A percentile compares a stretch with the other conserved stretches of the same genome.
These are phyloP conservation scores for Pharnaceum exiguum DNA, from an alignment of 148 eudicot genomes.

Conservation along the genomic window DNA sequence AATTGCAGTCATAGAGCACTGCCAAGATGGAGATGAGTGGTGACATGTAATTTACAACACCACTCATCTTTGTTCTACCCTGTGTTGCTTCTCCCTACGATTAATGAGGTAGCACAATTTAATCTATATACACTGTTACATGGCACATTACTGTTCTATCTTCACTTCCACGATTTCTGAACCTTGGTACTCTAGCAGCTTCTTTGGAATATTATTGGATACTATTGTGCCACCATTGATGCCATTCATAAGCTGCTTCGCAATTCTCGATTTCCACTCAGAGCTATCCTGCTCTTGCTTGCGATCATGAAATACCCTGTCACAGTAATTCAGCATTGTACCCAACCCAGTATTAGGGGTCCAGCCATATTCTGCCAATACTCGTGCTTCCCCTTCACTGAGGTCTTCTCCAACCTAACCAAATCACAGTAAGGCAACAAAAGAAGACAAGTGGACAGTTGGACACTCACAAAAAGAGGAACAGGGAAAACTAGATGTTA, in stretches of 20 bases:
- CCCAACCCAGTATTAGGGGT: conserved; percentile 77
- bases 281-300: conserved; percentile 55
- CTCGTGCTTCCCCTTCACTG: conserved; percentile 82
- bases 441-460: background rate
- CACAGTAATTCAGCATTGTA: conserved; percentile 87
- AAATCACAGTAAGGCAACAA: background rate
- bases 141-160: conserved; percentile 40
- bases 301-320: conserved; percentile 82
- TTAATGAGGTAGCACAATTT: too few species aligned
- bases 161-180: conserved; percentile 33
- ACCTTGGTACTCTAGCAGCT: conserved; percentile 32
- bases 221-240: conserved; percentile 69
- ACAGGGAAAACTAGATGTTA: background rate
- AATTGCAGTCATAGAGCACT: too few species aligned
- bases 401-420: conserved; percentile 79
- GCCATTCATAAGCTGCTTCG: conserved; percentile 65
- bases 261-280: conserved; percentile 88
- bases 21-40: too few species aligned
- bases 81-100: too few species aligned
- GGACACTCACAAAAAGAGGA: background rate
- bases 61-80: too few species aligned
- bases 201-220: conserved; percentile 32
- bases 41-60: too few species aligned
- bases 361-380: conserved; percentile 84
- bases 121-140: too few species aligned